phyloP scores from a whole-genome alignment of 2,329 filamentous ascomycete species.

The Hypoxylon sp. region DNA sequence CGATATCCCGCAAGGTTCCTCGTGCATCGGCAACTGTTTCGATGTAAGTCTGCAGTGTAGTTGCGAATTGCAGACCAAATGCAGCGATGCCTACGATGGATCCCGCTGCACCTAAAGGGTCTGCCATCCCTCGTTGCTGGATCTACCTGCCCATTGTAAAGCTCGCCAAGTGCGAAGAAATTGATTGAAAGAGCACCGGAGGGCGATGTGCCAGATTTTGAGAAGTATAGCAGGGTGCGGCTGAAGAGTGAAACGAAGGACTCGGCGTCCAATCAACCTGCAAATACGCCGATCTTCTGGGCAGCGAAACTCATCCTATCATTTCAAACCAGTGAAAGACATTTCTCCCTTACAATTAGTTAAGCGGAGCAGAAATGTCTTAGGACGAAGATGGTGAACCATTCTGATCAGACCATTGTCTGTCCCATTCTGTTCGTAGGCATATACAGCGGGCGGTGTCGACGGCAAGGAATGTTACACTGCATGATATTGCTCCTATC shows the following conservation, averaged over 20 bases:
- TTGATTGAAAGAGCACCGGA: background rate
- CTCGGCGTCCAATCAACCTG: background rate
- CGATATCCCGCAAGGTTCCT: constrained; percentile 28
- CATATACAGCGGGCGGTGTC: background rate
- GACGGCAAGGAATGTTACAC: background rate
- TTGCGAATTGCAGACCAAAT: constrained; percentile 36
- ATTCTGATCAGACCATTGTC: background rate
- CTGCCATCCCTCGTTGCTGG: constrained; percentile 16
- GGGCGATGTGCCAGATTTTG: background rate
- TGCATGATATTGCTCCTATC: constrained; percentile 4
- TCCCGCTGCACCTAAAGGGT: constrained; percentile 18
- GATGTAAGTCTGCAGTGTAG: constrained; percentile 34
- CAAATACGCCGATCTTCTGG: constrained; percentile 3
- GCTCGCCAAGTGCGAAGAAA: background rate
- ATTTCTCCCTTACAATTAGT: background rate
- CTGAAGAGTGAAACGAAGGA: constrained; percentile 2
- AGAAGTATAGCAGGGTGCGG: constrained; percentile 1
- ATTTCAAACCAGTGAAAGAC: background rate
- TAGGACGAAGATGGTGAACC: background rate
- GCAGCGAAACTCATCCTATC: constrained; percentile 2
- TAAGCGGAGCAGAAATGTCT: background rate
- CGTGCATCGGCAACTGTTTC: constrained; percentile 26
- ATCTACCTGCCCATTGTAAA: background rate
- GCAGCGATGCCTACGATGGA: constrained; percentile 32
- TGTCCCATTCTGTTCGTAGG: background rate